phyloP scores from a whole-genome alignment of 2,329 filamentous ascomycete species.

The Ophiosphaerella korrae region DNA sequence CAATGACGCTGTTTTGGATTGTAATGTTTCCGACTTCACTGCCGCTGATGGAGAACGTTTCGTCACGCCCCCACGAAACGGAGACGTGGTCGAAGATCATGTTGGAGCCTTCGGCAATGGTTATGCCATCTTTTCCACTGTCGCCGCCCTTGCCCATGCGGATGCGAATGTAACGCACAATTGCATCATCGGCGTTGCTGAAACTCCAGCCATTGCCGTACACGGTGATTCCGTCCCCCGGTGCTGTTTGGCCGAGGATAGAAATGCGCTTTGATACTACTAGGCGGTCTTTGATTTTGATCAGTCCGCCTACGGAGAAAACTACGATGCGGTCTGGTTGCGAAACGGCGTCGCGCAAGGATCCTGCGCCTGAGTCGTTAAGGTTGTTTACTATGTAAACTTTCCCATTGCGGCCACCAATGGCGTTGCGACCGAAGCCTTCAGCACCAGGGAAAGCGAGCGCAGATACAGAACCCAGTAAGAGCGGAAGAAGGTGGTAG shows the following conservation, averaged over 20 bases:
- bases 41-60: conserved; percentile 60
- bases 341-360: conserved; percentile 58
- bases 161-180: conserved; percentile 62
- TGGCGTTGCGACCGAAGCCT: conserved; percentile 55
- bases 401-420: conserved; percentile 54
- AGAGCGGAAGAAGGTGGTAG: conserved; percentile 18
- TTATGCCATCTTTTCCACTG: conserved; percentile 61
- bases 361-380: conserved; percentile 55
- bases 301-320: conserved; percentile 58
- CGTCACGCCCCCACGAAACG: conserved; percentile 61
- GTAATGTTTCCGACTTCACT: conserved; percentile 54
- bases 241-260: conserved; percentile 59
- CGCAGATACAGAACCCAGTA: conserved; percentile 21
- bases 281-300: conserved; percentile 55
- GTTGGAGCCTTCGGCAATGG: conserved; percentile 58
- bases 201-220: conserved; percentile 62
- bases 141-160: conserved; percentile 59
- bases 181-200: conserved; percentile 58
- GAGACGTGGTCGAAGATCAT: conserved; percentile 64
- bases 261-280: conserved; percentile 56
- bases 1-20: conserved; percentile 60
- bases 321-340: conserved; percentile 56
- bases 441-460: conserved; percentile 58
- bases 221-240: conserved; percentile 56
- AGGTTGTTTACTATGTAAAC: conserved; percentile 58